Evolutionary conservation across 2,329 filamentous ascomycete species (phyloP).

Genomic region (Colletotrichum sp.): DNA sequence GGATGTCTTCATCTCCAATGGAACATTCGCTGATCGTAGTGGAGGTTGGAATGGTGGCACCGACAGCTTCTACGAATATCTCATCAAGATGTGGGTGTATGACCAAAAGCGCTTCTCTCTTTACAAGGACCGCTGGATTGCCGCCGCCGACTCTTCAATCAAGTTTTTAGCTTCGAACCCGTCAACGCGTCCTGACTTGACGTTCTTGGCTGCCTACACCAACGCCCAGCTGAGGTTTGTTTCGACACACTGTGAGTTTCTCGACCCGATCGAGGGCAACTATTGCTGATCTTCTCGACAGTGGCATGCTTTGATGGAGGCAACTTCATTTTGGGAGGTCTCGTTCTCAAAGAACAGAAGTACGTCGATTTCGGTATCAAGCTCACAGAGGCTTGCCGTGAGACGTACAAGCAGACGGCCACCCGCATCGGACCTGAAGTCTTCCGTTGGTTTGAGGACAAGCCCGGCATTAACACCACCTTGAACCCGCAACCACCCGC

Average conservation of each 20-base stretch:
- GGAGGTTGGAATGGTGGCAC: constrained; percentile 81
- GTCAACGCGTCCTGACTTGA: constrained; percentile 66
- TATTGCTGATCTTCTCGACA: constrained; percentile 42
- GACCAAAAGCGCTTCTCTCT: constrained; percentile 65
- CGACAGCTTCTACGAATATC: constrained; percentile 88
- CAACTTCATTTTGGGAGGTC: constrained; percentile 82
- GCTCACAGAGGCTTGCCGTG: constrained; percentile 75
- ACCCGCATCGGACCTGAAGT: constrained; percentile 80
- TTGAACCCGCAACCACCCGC: constrained; percentile 48
- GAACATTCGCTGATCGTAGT: constrained; percentile 66
- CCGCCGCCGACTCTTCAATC: constrained; percentile 78
- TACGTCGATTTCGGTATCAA: constrained; percentile 78
- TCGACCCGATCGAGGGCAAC: constrained; percentile 1
- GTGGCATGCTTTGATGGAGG: constrained; percentile 86
- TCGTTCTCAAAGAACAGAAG: constrained; percentile 66
- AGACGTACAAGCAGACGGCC: constrained; percentile 71
- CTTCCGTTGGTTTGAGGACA: constrained; percentile 65
- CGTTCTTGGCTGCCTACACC: constrained; percentile 68
- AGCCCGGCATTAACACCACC: constrained; percentile 34
- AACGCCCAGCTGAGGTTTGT: constrained; percentile 46
- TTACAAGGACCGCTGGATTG: constrained; percentile 78
- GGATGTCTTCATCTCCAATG: constrained; percentile 67
- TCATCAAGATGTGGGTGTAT: constrained; percentile 91
- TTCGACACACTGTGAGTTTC: constrained; percentile 54
- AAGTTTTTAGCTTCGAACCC: constrained; percentile 70